Evolutionary conservation across 2,329 filamentous ascomycete genomes (phyloP).

Genomic region (Fusarium torreyae): DNA sequence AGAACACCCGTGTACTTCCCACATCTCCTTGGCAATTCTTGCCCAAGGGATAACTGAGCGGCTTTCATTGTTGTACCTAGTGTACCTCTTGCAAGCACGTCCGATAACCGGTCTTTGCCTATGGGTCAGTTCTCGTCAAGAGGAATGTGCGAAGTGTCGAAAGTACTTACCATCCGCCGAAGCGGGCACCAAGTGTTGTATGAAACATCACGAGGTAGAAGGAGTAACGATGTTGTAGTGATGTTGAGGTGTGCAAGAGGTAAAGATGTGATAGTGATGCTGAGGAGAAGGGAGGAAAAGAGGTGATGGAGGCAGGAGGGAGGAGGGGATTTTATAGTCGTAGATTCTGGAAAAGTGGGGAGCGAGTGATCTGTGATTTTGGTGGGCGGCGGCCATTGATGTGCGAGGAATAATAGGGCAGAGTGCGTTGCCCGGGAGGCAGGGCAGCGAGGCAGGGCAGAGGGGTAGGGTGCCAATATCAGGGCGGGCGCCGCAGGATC

Average conservation of each 20-base stretch:
- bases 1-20: too few species aligned
- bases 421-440: neutral
- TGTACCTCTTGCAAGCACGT: neutral
- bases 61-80: too few species aligned
- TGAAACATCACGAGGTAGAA: neutral
- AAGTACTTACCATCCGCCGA: neutral
- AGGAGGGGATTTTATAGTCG: slow-evolving; percentile 28
- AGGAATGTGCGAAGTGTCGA: neutral
- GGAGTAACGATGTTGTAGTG: neutral
- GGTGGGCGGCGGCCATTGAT: neutral
- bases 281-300: slow-evolving; percentile 9
- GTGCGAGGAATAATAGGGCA: slow-evolving; percentile 2
- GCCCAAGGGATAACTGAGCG: too few species aligned
- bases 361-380: slow-evolving; percentile 23
- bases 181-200: neutral
- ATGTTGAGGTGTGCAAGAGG: neutral
- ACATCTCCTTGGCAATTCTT: too few species aligned
- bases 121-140: neutral
- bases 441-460: neutral
- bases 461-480: neutral
- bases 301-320: slow-evolving; percentile 1
- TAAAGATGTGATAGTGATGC: neutral
- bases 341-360: slow-evolving; percentile 12
- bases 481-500: neutral
- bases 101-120: neutral